phyloP scores from a whole-genome alignment of 805 yeast species.

The Cyberlindnera subsufficiens region DNA sequence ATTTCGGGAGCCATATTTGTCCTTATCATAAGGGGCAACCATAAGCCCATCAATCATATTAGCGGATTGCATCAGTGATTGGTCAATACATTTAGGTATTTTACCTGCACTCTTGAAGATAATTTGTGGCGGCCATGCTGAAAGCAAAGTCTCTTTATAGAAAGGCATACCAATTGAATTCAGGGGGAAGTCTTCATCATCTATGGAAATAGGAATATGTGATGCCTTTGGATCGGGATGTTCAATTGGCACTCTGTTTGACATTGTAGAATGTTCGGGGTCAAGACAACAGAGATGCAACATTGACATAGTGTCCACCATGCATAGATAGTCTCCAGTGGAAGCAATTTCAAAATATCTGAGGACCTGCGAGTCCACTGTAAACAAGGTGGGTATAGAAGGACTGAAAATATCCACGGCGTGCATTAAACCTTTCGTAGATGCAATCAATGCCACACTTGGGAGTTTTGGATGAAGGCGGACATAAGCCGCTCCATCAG shows the following conservation, averaged over 20 bases:
- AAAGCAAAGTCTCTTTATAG: slow-evolving; percentile 67
- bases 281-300: slow-evolving; percentile 61
- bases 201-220: slow-evolving; percentile 29
- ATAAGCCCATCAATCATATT: slow-evolving; percentile 30
- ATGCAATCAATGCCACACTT: slow-evolving; percentile 66
- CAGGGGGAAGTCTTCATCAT: slow-evolving; percentile 50
- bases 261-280: slow-evolving; percentile 36
- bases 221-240: slow-evolving; percentile 43
- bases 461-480: slow-evolving; percentile 84
- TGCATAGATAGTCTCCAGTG: slow-evolving; percentile 71
- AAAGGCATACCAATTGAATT: slow-evolving; percentile 81
- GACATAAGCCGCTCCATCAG: slow-evolving; percentile 83
- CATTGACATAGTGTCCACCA: slow-evolving; percentile 45
- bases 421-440: slow-evolving; percentile 77
- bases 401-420: slow-evolving; percentile 81
- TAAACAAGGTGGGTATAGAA: slow-evolving; percentile 57
- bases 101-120: slow-evolving; percentile 60
- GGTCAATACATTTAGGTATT: slow-evolving; percentile 48
- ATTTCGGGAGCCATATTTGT: slow-evolving; percentile 54
- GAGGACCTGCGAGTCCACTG: slow-evolving; percentile 46
- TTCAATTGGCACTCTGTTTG: slow-evolving; percentile 41
- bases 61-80: slow-evolving; percentile 33
- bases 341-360: slow-evolving; percentile 29
- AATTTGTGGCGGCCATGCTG: slow-evolving; percentile 70
- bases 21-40: slow-evolving; percentile 49